Conservation (phyloP, 805 yeast species). For the Kuraishia piskuri region DNA sequence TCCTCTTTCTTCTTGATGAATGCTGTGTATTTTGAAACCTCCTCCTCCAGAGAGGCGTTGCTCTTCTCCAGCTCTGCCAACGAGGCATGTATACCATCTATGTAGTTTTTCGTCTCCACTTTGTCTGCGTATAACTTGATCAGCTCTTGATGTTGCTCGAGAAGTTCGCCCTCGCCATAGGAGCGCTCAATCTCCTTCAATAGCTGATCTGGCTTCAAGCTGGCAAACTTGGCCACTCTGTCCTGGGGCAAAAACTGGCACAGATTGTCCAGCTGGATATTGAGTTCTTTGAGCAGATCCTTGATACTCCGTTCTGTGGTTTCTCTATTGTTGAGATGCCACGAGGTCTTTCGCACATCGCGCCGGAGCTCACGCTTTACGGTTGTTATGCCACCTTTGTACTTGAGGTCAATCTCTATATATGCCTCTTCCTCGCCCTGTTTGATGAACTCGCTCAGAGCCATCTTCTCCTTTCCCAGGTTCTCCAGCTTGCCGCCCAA, state of each 20-base stretch:
- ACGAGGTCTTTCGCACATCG: constrained; percentile 37
- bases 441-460: constrained; percentile 60
- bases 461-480: constrained; percentile 60
- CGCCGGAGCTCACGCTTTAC: constrained; percentile 33
- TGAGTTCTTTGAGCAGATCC: constrained; percentile 35
- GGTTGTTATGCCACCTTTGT: constrained; percentile 22
- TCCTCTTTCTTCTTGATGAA: constrained; percentile 35
- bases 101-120: constrained; percentile 18
- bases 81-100: constrained; percentile 20
- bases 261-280: constrained; percentile 82
- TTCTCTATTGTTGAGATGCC: constrained; percentile 36
- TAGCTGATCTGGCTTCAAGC: constrained; percentile 64
- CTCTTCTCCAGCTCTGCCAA: constrained; percentile 26
- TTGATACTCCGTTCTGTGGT: constrained; percentile 38
- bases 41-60: constrained; percentile 29
- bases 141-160: constrained; percentile 47
- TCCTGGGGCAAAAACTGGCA: constrained; percentile 96
- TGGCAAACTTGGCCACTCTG: constrained; percentile 87
- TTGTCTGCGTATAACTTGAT: constrained; percentile 38
- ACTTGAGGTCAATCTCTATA: constrained; percentile 45
- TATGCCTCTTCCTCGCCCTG: constrained; percentile 41
- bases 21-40: constrained; percentile 36
- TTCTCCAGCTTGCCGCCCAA: constrained; percentile 70
- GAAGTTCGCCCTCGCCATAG: constrained; percentile 51
- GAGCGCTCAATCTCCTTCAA: constrained; percentile 77